These are phyloP conservation scores for Cercophora newfieldiana DNA, from an alignment of 495 filamentous ascomycete genomes.

Conservation along the genomic window DNA sequence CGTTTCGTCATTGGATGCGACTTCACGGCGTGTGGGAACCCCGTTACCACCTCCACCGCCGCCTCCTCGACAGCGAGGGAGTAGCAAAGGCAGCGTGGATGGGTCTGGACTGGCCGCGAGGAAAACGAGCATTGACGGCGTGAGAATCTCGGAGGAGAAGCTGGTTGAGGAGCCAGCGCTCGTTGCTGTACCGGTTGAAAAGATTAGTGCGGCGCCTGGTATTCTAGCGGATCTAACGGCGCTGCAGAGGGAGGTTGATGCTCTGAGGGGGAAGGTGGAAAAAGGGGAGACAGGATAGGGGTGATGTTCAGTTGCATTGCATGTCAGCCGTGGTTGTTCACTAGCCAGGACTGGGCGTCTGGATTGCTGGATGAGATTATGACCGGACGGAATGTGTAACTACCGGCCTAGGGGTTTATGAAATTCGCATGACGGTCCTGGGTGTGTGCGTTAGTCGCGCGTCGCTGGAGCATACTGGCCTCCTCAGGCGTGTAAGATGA, in stretches of 20 bases:
- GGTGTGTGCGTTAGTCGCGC: not conserved
- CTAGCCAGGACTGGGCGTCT: too few relatives aligned
- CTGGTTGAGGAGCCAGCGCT: constrained; percentile 23
- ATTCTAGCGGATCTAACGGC: constrained; percentile 67
- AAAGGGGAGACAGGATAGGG: not conserved
- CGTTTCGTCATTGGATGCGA: constrained; percentile 31
- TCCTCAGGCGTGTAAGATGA: too few relatives aligned
- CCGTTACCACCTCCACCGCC: constrained; percentile 57
- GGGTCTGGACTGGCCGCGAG: constrained; percentile 9
- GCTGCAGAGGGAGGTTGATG: constrained; percentile 72
- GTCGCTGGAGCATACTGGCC: not conserved
- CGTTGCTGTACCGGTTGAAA: constrained; percentile 6
- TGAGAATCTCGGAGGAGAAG: constrained; percentile 13
- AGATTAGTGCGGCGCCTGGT: constrained; percentile 41
- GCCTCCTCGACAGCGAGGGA: constrained; percentile 57
- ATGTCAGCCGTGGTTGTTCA: not conserved
- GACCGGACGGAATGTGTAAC: not conserved
- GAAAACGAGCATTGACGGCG: constrained; percentile 23
- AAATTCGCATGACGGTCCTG: not conserved
- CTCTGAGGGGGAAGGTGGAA: constrained; percentile 59
- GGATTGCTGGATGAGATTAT: not conserved
- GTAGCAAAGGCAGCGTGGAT: constrained; percentile 52
- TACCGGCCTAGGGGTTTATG: not conserved
- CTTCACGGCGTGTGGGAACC: constrained; percentile 27
- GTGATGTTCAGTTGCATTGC: not conserved